Evolutionary conservation across 208 protist genomes (phyloP), one percentile per base, ranked within the genome.

Genomic region (Acanthamoeba rhysodes): DNA sequence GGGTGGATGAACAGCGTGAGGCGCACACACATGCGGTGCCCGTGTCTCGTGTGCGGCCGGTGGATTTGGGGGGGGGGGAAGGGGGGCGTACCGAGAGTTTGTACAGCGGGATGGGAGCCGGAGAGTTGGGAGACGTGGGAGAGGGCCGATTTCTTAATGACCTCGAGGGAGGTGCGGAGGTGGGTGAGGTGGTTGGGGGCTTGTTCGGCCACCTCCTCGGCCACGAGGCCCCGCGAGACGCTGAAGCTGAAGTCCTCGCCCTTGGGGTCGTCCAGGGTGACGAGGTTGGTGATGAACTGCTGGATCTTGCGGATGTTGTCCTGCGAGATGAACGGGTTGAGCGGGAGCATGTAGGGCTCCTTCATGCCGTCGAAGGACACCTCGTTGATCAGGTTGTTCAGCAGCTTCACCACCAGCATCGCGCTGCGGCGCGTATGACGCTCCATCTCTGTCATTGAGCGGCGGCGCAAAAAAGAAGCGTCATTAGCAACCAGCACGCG

Each of bases 341-440:
- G 66, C 16, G 66, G 66, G 16, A 74, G 32, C 66, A 74, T 74
- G 66, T 74, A 74, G 32, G 66, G n/a, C 66, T 74, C 66, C 66
- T 74, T 74, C n/a, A 74, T n/a, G 24, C 66, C 66, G 32, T 74
- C 66, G 24, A 74, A 74, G 66, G 66, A 74, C 66, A 74, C 66
- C 66, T 74, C 66, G 66, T 74, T 74, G 66, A 74, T 74, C 66
- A 74, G 24, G 32, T 74, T 74, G 66, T 74, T 74, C 66, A 74
- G 66, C 32, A 74, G 66, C 24, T 74, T 74, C 66, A 74, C 66
- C 66, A 74, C 66, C 10, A 74, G 66, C 66, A 74, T 74, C 24
- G 66, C 66, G 32, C 66, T 74, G 8, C 66, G 66, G 66, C 66
- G 66, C 24, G 66, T 74, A 22, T 74, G 66, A 9, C 66, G 66